phyloP scores from a whole-genome alignment of 2,329 filamentous ascomycete species.

The Diaporthe nobilis region DNA sequence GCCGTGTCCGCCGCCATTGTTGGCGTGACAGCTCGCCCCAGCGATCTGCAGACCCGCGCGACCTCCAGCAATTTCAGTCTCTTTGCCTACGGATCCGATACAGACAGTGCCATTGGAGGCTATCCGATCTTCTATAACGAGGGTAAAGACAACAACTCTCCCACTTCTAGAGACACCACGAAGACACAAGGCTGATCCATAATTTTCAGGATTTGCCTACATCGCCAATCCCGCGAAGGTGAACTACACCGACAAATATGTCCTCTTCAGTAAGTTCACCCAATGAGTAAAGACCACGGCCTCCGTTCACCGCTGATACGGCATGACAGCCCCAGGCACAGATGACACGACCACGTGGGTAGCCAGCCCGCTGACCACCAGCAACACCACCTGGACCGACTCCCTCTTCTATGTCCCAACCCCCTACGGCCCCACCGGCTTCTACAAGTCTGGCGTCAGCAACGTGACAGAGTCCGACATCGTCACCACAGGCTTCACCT shows the following conservation, averaged over 20 bases:
- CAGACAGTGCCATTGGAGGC: slow-evolving; percentile 28
- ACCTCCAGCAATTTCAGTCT: slow-evolving; percentile 36
- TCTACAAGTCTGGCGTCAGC: slow-evolving; percentile 34
- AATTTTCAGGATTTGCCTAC: slow-evolving; percentile 16
- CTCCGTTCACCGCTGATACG: neutral
- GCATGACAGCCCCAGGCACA: slow-evolving; percentile 1
- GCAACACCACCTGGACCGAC: slow-evolving; percentile 18
- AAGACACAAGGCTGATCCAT: neutral
- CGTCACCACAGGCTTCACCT: slow-evolving; percentile 35
- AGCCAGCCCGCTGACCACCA: slow-evolving; percentile 25
- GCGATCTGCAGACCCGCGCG: neutral
- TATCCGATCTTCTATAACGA: slow-evolving; percentile 35
- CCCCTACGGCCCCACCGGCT: slow-evolving; percentile 16
- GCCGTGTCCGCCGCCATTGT: neutral
- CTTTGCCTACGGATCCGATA: slow-evolving; percentile 34
- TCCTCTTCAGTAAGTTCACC: slow-evolving; percentile 13
- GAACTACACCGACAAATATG: slow-evolving; percentile 33
- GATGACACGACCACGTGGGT: slow-evolving; percentile 33
- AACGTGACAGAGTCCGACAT: slow-evolving; percentile 13
- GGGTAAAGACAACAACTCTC: neutral
- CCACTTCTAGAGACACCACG: neutral
- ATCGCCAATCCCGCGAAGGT: slow-evolving; percentile 37
- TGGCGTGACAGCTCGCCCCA: slow-evolving; percentile 10
- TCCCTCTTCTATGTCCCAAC: slow-evolving; percentile 34
- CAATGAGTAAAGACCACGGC: neutral